phyloP scores from a whole-genome alignment of 164 flowering plant genomes.

The Magnolia sinica region DNA sequence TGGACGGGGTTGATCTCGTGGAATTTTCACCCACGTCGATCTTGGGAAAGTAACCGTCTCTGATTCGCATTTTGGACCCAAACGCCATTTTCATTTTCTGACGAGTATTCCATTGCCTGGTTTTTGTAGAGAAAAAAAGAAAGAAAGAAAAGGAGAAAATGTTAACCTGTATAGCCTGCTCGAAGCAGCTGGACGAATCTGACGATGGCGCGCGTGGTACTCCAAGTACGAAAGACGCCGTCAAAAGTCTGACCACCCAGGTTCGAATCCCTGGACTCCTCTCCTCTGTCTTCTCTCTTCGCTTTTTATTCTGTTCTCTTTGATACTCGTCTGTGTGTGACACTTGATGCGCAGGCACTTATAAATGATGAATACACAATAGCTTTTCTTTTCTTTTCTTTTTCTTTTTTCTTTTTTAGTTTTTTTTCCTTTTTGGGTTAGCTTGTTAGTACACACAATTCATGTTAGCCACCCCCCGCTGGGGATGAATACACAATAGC shows the following conservation, averaged over 20 bases:
- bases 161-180: constrained; percentile 87
- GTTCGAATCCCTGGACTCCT: constrained; percentile 29
- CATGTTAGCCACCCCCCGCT: too few relatives aligned
- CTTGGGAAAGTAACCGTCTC: too few relatives aligned
- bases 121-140: neutral
- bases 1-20: too few relatives aligned
- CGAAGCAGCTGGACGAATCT: constrained; percentile 60
- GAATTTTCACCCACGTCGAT: too few relatives aligned
- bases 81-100: neutral
- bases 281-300: constrained; percentile 4
- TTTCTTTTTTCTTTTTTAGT: too few relatives aligned
- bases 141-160: constrained; percentile 30
- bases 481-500: too few relatives aligned
- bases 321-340: neutral
- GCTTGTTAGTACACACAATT: too few relatives aligned
- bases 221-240: constrained; percentile 76
- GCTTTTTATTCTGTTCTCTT: neutral
- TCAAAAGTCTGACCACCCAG: constrained; percentile 94
- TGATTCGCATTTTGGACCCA: too few relatives aligned
- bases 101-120: neutral
- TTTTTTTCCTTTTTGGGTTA: too few relatives aligned
- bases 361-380: too few relatives aligned
- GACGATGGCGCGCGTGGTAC: constrained; percentile 66
- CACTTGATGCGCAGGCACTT: too few relatives aligned
- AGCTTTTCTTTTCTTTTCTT: too few relatives aligned